A percentile compares a stretch with the other conserved stretches of the same genome.
phyloP scores from a whole-genome alignment of 2,329 filamentous ascomycete species.

The Aureobasidium sp. region DNA sequence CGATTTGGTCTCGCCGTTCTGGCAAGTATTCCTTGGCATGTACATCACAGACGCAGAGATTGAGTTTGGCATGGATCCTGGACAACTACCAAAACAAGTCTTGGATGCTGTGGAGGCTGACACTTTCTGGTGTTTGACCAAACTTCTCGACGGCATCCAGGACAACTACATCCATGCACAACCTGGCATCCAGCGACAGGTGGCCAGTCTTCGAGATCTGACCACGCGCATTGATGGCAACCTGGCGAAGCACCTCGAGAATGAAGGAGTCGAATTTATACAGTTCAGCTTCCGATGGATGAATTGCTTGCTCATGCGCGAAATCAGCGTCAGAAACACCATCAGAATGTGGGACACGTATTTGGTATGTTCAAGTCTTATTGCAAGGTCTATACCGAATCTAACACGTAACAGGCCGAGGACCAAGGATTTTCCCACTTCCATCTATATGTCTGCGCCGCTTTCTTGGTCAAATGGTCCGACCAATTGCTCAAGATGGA shows the following conservation, averaged over 20 bases:
- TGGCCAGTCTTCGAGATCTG: conserved; percentile 77
- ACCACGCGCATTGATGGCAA: conserved; percentile 80
- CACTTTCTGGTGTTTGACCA: conserved; percentile 96
- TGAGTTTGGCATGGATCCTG: conserved; percentile 91
- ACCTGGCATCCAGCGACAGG: conserved; percentile 91
- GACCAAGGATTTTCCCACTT: conserved; percentile 98
- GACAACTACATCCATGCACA: conserved; percentile 99
- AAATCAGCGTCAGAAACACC: conserved; percentile 91
- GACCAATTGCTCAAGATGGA: conserved; percentile 94
- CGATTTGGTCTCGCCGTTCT: conserved; percentile 93
- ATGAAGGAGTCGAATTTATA: conserved; percentile 92
- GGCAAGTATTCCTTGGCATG: conserved; percentile 89
- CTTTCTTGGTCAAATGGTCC: conserved; percentile 97
- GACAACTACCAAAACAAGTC: conserved; percentile 80
- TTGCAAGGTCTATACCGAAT: not conserved
- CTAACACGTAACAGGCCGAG: conserved; percentile 58
- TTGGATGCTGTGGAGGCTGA: conserved; percentile 96
- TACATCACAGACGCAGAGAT: conserved; percentile 94
- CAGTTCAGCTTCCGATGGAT: conserved; percentile 99
- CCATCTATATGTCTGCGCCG: conserved; percentile 95
- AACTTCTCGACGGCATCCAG: conserved; percentile 95
- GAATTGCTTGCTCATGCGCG: conserved; percentile 97
- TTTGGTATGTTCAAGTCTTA: conserved; percentile 54
- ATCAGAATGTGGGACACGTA: conserved; percentile 99
- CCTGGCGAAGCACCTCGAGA: conserved; percentile 80